Evolutionary conservation across 1,139 yeast species (phyloP), one percentile per base, ranked within the genome.

Genomic region (Debaryomyces coudertii): DNA sequence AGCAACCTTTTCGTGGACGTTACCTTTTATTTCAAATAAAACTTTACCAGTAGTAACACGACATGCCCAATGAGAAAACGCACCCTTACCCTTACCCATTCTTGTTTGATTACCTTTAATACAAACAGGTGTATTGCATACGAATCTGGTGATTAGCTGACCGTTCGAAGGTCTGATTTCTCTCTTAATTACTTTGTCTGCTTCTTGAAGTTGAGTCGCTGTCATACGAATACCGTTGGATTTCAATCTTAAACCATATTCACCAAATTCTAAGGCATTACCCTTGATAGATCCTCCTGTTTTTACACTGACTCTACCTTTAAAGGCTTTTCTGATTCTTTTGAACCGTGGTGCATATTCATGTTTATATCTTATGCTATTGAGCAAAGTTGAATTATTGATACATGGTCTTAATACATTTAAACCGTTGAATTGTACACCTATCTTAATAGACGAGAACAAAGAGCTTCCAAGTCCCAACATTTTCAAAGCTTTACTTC

Each of bases 51-150:
- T 90, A 39, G 99, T 96, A 15, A 93, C 93, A 60, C 99, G 82
- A 36, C 85, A 88, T 53, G 96, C 96, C 98, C 98, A 95, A 73
- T 90, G 95, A 59, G 90, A 96, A 63, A 93, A 92, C 0, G 95
- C 85, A 68, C 99, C 99, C 69, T 93, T 93, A 74, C 99, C 99
- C 69, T 95, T 93, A 76, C 99, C 99, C 99, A 93, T 93, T 84
- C 99, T 93, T 15, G 97, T 90, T 66, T 93, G 97, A 67, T 95
- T 93, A 73, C 99, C 99, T 72, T 93, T 93, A 48, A 89, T 83
- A 69, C 97, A 92, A 16, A 93, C 96, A 0, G 98, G 95, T 48
- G 90, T 79, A 65, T 88, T 86, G 41, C 97, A 87, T 42, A 85
- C 83, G 52, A 92, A 76, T 60, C 99, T 80, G 53, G 95, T 85